Percentiles rank a stretch among this genome's conserved stretches.
Evolutionary conservation across 176 grass and related monocot species (phyloP).

Genomic region (Carex parvula): DNA sequence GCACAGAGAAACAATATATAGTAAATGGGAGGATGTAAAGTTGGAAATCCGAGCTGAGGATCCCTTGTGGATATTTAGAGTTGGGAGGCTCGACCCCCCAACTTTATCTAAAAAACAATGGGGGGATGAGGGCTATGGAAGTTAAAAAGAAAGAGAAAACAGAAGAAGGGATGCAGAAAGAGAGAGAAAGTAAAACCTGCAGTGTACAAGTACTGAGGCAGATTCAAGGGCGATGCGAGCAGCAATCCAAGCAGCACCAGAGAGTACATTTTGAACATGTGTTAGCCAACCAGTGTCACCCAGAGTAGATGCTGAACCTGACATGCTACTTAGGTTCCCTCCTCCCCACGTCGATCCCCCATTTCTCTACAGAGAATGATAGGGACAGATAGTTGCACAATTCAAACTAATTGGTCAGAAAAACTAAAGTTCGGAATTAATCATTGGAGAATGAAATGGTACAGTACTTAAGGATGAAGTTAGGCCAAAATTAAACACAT

Average conservation of each 20-base stretch:
- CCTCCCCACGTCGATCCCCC: constrained; percentile 95
- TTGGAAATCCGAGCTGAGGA: too few relatives aligned
- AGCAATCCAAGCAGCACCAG: constrained; percentile 98
- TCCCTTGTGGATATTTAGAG: too few relatives aligned
- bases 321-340: constrained; percentile 94
- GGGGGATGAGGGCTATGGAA: not conserved
- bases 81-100: too few relatives aligned
- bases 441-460: not conserved
- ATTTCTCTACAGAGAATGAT: constrained; percentile 52
- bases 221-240: constrained; percentile 71
- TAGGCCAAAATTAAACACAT: not conserved
- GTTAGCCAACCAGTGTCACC: constrained; percentile 83
- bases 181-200: constrained; percentile 57
- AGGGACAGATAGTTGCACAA: not conserved
- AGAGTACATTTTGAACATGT: constrained; percentile 88
- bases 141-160: not conserved
- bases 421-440: not conserved
- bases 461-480: not conserved
- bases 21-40: not conserved
- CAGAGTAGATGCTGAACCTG: constrained; percentile 77
- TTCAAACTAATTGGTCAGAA: not conserved
- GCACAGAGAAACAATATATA: constrained; percentile 6
- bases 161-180: constrained; percentile 14
- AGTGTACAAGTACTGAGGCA: constrained; percentile 92
- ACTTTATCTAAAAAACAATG: not conserved